phyloP scores from a whole-genome alignment of 805 yeast genomes.

The Sugiyamaella mastotermitis region DNA sequence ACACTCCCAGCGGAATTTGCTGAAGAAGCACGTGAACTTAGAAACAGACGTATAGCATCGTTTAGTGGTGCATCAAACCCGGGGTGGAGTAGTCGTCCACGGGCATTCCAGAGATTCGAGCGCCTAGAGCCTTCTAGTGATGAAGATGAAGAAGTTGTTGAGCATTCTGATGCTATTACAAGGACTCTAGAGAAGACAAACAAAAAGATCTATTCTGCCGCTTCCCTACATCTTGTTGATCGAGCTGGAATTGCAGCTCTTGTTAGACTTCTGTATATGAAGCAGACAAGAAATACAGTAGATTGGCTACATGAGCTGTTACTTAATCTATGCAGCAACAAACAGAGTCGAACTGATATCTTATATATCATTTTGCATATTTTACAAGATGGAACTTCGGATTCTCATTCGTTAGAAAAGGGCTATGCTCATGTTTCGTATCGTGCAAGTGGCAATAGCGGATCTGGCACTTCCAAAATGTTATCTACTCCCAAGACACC shows the following conservation, averaged over 20 bases:
- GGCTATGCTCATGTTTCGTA: constrained; percentile 52
- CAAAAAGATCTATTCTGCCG: constrained; percentile 17
- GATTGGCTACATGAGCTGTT: constrained; percentile 61
- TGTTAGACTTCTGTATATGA: constrained; percentile 63
- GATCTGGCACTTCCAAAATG: constrained; percentile 1
- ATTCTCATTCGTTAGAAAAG: constrained; percentile 54
- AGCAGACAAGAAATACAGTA: constrained; percentile 54
- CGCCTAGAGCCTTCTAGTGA: constrained; percentile 18
- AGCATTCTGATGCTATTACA: constrained; percentile 2
- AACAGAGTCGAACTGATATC: constrained; percentile 72
- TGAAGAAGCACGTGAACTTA: constrained; percentile 27
- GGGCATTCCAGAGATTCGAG: constrained; percentile 6
- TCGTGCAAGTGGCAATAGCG: constrained; percentile 34
- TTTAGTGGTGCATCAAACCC: constrained; percentile 12
- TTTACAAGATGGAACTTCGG: constrained; percentile 67
- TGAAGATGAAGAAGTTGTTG: constrained; percentile 23
- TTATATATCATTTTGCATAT: constrained; percentile 61
- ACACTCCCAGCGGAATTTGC: constrained; percentile 27
- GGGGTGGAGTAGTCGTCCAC: constrained; percentile 1
- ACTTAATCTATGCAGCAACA: constrained; percentile 62
- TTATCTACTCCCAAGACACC: constrained; percentile 9
- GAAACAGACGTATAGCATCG: constrained; percentile 17
- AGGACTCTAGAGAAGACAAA: constrained; percentile 4
- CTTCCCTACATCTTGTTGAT: constrained; percentile 61
- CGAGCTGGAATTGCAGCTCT: constrained; percentile 69